A percentile compares a stretch with the other conserved stretches of the same genome.
phyloP scores from a whole-genome alignment of 352 stramenopile species.

The Globisporangium acanthophoron region DNA sequence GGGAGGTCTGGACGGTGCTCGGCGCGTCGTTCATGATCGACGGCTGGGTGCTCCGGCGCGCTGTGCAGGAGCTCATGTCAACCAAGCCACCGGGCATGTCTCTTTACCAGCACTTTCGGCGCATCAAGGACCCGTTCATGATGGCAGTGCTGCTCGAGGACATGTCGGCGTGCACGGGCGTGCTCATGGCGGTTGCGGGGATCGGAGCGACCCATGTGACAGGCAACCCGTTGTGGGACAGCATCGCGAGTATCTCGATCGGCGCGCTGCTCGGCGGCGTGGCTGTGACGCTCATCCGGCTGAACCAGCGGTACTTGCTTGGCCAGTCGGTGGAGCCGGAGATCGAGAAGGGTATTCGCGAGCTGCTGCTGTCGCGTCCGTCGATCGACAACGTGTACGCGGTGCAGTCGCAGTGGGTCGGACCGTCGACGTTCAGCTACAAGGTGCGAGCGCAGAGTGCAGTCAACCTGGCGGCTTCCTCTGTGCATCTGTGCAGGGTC shows the following conservation, averaged over 20 bases:
- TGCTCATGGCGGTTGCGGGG: constrained; percentile 93
- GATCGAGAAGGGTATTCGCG: constrained; percentile 81
- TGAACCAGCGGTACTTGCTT: constrained; percentile 97
- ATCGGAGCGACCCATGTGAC: constrained; percentile 92
- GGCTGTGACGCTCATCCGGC: constrained; percentile 86
- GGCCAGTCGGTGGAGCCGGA: constrained; percentile 94
- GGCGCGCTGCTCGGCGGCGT: constrained; percentile 92
- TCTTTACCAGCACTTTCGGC: constrained; percentile 60
- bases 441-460: constrained; percentile 82
- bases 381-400: constrained; percentile 94
- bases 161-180: constrained; percentile 93
- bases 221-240: constrained; percentile 94
- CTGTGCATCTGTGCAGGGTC: background rate
- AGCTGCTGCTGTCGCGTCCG: constrained; percentile 70
- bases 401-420: constrained; percentile 97
- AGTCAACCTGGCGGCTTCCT: background rate
- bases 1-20: constrained; percentile 95
- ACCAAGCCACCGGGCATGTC: constrained; percentile 73
- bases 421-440: constrained; percentile 97
- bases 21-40: constrained; percentile 94
- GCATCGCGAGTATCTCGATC: constrained; percentile 94
- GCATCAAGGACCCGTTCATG: constrained; percentile 94
- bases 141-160: constrained; percentile 97
- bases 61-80: constrained; percentile 76
- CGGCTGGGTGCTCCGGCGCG: constrained; percentile 93